phyloP scores from a whole-genome alignment of 768 basidiomycete genomes.

The Podaxis sp. region DNA sequence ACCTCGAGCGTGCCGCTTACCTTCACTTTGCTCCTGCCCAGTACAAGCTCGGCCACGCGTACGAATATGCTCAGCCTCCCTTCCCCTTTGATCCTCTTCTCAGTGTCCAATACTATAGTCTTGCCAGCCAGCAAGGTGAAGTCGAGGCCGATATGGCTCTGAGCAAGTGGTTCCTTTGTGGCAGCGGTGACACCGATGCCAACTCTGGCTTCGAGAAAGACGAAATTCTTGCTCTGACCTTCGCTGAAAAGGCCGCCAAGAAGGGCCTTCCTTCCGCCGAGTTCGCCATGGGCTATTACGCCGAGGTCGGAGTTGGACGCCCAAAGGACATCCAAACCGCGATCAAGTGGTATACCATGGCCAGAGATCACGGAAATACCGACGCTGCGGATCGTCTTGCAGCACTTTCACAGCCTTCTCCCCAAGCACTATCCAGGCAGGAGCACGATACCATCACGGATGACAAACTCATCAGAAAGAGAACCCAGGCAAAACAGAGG shows the following conservation, averaged over 20 bases:
- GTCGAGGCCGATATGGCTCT: constrained; percentile 95
- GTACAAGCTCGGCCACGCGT: constrained; percentile 89
- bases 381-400: constrained; percentile 75
- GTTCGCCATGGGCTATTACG: constrained; percentile 96
- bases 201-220: constrained; percentile 70
- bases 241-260: constrained; percentile 81
- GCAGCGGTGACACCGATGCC: constrained; percentile 38
- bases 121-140: constrained; percentile 83
- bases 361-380: constrained; percentile 69
- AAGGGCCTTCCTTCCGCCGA: constrained; percentile 79
- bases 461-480: constrained; percentile 73
- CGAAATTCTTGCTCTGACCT: constrained; percentile 79
- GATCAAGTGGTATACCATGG: constrained; percentile 76
- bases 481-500: constrained; percentile 66
- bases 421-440: constrained; percentile 64
- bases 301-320: constrained; percentile 87
- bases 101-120: constrained; percentile 84
- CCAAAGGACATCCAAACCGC: constrained; percentile 58
- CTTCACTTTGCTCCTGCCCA: constrained; percentile 83
- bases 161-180: constrained; percentile 96
- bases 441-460: constrained; percentile 83
- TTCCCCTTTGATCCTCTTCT: constrained; percentile 86
- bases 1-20: constrained; percentile 82
- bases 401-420: constrained; percentile 59
- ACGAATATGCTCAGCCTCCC: constrained; percentile 84